phyloP scores from a whole-genome alignment of 495 filamentous ascomycete species.

The Podospora conica region DNA sequence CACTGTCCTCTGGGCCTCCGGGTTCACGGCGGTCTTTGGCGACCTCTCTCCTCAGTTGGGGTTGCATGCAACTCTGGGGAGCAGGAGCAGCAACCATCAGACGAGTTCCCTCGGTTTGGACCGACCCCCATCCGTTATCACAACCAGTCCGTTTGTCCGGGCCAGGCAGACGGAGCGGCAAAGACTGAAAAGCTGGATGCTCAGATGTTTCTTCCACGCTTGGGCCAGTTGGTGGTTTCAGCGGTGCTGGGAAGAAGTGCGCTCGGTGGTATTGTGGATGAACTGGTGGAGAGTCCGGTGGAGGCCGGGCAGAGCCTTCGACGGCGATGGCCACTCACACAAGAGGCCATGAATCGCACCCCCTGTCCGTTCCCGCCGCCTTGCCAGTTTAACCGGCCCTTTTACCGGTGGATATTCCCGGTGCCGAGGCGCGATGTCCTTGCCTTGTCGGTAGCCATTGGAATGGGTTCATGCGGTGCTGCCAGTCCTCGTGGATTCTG shows the following conservation, averaged over 20 bases:
- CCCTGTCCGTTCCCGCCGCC: not conserved
- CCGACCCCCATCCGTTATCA: not conserved
- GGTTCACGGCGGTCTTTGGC: not conserved
- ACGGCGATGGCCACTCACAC: not conserved
- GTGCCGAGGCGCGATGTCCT: not conserved
- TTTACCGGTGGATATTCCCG: not conserved
- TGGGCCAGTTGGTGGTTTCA: not conserved
- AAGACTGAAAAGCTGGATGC: not conserved
- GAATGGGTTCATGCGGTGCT: not conserved
- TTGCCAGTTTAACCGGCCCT: not conserved
- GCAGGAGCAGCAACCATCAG: not conserved
- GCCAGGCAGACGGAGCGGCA: not conserved
- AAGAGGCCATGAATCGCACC: not conserved
- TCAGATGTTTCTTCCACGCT: not conserved
- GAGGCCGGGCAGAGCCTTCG: not conserved
- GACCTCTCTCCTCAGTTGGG: not conserved
- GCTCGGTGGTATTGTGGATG: slow-evolving; percentile 22
- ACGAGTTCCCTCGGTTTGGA: not conserved
- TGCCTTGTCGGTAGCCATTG: not conserved
- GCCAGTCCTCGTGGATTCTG: not conserved
- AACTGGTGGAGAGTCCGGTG: slow-evolving; percentile 8
- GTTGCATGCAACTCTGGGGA: not conserved
- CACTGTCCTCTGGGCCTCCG: not conserved
- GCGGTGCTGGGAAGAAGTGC: not conserved
- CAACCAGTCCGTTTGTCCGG: not conserved